Evolutionary conservation across 2,329 filamentous ascomycete species (phyloP), one percentile per base, ranked within the genome.

Genomic region (Lanzia echinophila): DNA sequence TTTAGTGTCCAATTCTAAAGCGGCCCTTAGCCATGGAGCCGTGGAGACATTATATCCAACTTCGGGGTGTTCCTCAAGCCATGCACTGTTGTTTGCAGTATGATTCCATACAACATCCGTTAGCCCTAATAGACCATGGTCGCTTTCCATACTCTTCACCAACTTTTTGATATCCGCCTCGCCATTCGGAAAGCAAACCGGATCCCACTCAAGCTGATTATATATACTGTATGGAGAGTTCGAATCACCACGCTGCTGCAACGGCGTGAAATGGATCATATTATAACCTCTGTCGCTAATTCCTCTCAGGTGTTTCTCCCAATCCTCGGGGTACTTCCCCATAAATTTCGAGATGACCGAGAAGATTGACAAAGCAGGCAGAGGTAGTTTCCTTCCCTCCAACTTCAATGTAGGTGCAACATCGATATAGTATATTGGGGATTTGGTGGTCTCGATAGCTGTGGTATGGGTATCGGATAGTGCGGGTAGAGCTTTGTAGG

Each of bases 91-190:
- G 74, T 96, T 82, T 6, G 94, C 92, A 3, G 94, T 99, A 73
- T 99, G 94, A 67, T 99, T 99, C 76, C 94, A 90, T 43, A 99
- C 95, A 58, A 99, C 92, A 69, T 99, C 94, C 1, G 92, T 96
- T 73, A 99, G 72, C 58, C 88, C 90, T 54, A 99, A 77, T 51
- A 99, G 75, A 2, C 88, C 88, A 69, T 95, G 84, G 50, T 95
- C 84, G 49, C 84, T 78, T 70, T 96, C 88, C 78, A 99, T 86
- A 67, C 82, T 90, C 42, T 81, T 71, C 17, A 95, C 82, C 76
- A 99, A 77, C 45, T 82, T 78, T 55, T 84, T 76, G 53, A 97
- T 78, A 68, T 97, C 91, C 55, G 83, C 73, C 70, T 96, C 90
- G 47, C 94, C 95, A 47, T 82, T 82, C 1, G 90, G 90, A 65